A percentile compares a stretch with the other conserved stretches of the same genome.
phyloP scores from a whole-genome alignment of 164 flowering plant species.

The Aristolochia californica region DNA sequence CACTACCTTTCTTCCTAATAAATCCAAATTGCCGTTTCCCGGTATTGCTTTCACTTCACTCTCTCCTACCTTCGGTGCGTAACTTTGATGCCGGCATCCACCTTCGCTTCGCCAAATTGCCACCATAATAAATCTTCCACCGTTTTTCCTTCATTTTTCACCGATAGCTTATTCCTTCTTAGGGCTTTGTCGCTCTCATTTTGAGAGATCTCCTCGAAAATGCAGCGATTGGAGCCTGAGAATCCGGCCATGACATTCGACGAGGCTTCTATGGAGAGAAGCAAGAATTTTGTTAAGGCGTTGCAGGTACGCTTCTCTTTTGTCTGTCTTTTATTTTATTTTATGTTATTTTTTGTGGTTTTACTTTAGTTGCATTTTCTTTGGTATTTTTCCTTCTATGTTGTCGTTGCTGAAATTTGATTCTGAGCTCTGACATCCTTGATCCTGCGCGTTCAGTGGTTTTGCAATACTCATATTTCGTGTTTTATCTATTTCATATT shows the following conservation, averaged over 20 bases:
- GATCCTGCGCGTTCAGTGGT: too few species aligned
- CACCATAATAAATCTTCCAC: not conserved
- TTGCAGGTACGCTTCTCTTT: constrained; percentile 39
- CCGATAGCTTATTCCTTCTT: not conserved
- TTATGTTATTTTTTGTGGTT: not conserved
- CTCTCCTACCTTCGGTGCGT: not conserved
- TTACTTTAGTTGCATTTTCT: not conserved
- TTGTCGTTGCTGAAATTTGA: not conserved
- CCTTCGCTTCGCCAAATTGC: not conserved
- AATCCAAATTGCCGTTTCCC: constrained; percentile 3
- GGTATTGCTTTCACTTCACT: constrained; percentile 1
- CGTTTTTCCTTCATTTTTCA: not conserved
- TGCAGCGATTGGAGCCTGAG: constrained; percentile 24
- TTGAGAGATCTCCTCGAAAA: constrained; percentile 9
- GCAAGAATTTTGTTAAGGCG: constrained; percentile 77
- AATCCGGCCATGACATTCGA: constrained; percentile 65
- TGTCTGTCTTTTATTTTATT: not conserved
- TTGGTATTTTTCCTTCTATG: not conserved
- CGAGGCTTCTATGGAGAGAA: constrained; percentile 79
- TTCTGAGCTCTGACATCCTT: not conserved
- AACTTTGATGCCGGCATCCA: not conserved
- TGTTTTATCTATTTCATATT: too few species aligned
- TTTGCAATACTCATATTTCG: too few species aligned
- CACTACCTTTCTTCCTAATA: not conserved
- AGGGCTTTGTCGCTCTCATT: not conserved